Percentiles rank a stretch among this genome's conserved stretches.
Evolutionary conservation across 108 stramenopile species (phyloP).

Genomic region (Fragilaria crotonensis): DNA sequence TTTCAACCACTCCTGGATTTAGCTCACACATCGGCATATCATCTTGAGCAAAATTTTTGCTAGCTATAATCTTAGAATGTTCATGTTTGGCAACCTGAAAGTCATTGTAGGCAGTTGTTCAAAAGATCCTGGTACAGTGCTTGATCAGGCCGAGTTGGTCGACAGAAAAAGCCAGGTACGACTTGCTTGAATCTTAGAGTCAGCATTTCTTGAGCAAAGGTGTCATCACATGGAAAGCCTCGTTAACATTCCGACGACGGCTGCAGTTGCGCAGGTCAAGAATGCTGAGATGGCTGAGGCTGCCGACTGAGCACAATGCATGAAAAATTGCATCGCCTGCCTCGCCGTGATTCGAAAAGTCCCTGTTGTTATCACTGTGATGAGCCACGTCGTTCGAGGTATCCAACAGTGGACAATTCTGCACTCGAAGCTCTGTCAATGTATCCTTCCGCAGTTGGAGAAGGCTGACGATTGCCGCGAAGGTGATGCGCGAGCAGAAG

Average conservation of each 20-base stretch:
- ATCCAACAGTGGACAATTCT: constrained; percentile 22
- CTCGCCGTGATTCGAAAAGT: constrained; percentile 8
- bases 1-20: too few relatives aligned
- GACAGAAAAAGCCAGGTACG: constrained; percentile 32
- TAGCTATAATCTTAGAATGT: too few relatives aligned
- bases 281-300: constrained; percentile 16
- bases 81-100: too few relatives aligned
- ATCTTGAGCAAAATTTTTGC: too few relatives aligned
- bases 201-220: constrained; percentile 28
- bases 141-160: constrained; percentile 11
- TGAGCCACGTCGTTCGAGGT: too few relatives aligned
- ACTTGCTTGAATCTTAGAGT: constrained; percentile 31
- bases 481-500: constrained; percentile 50
- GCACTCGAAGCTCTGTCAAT: constrained; percentile 46
- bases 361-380: not conserved
- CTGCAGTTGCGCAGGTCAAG: constrained; percentile 40
- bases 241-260: constrained; percentile 8
- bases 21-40: too few relatives aligned
- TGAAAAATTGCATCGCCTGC: constrained; percentile 28
- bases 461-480: constrained; percentile 21
- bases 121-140: too few relatives aligned
- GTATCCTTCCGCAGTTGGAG: constrained; percentile 17
- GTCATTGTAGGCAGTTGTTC: too few relatives aligned
- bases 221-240: constrained; percentile 17
- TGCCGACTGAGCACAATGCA: constrained; percentile 20